Percentiles rank a stretch among this genome's conserved stretches.
Evolutionary conservation across 2,329 filamentous ascomycete genomes (phyloP).

Genomic region (Alternaria triticina): DNA sequence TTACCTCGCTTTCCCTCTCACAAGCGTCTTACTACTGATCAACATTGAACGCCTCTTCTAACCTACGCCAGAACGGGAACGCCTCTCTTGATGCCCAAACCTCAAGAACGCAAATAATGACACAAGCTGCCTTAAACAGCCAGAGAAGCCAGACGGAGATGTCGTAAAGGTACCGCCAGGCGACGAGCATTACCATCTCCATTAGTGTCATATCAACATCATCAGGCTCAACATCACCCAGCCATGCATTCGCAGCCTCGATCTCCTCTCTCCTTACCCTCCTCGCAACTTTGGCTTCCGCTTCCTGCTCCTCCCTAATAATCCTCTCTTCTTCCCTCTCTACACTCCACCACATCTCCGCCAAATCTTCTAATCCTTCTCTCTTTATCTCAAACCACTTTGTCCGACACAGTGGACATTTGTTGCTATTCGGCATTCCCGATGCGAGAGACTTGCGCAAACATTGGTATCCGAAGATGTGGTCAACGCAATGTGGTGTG

Average conservation of each 20-base stretch:
- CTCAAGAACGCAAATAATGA: not conserved
- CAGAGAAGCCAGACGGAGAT: not conserved
- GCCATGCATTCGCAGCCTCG: not conserved
- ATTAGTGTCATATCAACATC: not conserved
- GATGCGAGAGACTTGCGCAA: not conserved
- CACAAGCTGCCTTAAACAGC: rapidly evolving
- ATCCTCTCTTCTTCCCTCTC: not conserved
- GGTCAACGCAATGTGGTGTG: not conserved
- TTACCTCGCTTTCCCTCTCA: not conserved
- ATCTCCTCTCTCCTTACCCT: not conserved
- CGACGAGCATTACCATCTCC: not conserved
- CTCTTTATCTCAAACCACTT: not conserved
- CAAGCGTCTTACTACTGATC: not conserved
- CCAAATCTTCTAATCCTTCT: not conserved
- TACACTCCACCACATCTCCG: not conserved
- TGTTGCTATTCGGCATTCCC: not conserved
- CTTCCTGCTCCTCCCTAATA: not conserved
- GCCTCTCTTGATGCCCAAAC: not conserved
- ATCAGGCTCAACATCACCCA: not conserved
- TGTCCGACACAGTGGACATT: not conserved
- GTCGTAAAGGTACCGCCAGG: not conserved
- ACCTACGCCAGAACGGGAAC: not conserved
- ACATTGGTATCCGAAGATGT: not conserved
- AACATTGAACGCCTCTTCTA: not conserved
- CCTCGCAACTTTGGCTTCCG: rapidly evolving